Percentiles rank a stretch among this genome's conserved stretches.
phyloP scores from a whole-genome alignment of 352 stramenopile species.

The Globisporangium orthogonon region DNA sequence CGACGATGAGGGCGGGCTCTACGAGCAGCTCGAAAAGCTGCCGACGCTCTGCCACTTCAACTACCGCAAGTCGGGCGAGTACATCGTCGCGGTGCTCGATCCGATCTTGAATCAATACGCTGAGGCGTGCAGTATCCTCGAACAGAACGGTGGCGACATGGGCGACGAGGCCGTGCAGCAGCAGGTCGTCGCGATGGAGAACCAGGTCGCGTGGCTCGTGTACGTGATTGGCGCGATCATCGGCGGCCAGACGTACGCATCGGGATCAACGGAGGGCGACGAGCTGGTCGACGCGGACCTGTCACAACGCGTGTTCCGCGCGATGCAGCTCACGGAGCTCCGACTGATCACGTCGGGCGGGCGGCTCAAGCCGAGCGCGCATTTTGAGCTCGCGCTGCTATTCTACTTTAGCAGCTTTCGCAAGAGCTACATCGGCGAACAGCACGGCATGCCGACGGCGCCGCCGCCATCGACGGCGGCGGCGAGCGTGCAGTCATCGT shows the following conservation, averaged over 20 bases:
- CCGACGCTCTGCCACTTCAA: constrained; percentile 96
- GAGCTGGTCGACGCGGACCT: constrained; percentile 95
- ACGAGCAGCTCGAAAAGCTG: constrained; percentile 96
- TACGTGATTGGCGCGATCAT: constrained; percentile 96
- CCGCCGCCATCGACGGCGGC: constrained; percentile 31
- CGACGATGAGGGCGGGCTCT: constrained; percentile 94
- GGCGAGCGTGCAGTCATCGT: constrained; percentile 41
- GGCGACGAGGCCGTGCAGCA: constrained; percentile 45
- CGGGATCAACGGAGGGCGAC: constrained; percentile 89
- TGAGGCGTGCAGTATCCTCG: constrained; percentile 76
- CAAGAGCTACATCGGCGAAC: constrained; percentile 90
- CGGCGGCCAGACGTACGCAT: constrained; percentile 93
- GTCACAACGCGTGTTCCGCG: constrained; percentile 93
- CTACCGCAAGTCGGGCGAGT: constrained; percentile 91
- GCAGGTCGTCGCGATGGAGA: constrained; percentile 86
- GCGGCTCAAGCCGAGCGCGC: constrained; percentile 79
- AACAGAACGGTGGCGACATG: constrained; percentile 42
- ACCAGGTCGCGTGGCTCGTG: constrained; percentile 96
- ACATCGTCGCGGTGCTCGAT: constrained; percentile 93
- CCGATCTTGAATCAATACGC: constrained; percentile 92
- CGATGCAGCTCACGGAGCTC: constrained; percentile 95
- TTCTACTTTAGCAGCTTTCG: constrained; percentile 96
- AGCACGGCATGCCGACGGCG: constrained; percentile 82
- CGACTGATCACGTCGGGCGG: constrained; percentile 87
- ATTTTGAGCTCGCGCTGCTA: constrained; percentile 94